Conservation (phyloP, 2,329 filamentous ascomycete genomes). For the Pseudocercospora eumusae region DNA sequence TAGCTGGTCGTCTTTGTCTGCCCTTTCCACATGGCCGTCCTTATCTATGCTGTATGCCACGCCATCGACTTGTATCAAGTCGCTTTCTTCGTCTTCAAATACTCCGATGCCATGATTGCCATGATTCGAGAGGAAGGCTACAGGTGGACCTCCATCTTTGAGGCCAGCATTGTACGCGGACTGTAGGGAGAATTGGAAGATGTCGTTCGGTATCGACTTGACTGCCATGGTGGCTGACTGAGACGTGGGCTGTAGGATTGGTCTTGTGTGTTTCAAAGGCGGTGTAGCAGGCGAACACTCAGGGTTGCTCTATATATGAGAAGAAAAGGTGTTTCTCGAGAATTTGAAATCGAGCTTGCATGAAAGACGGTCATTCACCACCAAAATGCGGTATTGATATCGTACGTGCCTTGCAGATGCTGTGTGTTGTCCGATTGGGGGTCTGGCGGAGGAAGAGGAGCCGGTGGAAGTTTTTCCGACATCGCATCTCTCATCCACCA, state of each 20-base stretch:
- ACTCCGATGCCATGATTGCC: constrained; percentile 48
- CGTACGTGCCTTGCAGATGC: not conserved
- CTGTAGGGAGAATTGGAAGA: constrained; percentile 48
- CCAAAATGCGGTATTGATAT: too few species aligned
- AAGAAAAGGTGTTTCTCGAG: not conserved
- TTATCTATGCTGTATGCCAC: constrained; percentile 39
- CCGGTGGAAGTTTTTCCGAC: not conserved
- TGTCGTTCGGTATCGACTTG: constrained; percentile 46
- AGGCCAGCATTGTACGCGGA: constrained; percentile 44
- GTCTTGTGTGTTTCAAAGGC: not conserved
- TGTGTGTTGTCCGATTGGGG: not conserved
- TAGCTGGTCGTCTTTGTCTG: constrained; percentile 40
- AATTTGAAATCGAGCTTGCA: not conserved
- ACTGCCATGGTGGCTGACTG: not conserved
- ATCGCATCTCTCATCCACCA: not conserved
- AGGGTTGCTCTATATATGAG: not conserved
- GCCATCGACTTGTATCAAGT: constrained; percentile 43
- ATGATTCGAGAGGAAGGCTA: constrained; percentile 44
- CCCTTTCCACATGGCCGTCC: constrained; percentile 38
- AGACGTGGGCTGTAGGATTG: too few species aligned
- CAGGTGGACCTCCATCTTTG: constrained; percentile 39
- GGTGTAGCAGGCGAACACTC: not conserved
- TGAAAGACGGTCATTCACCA: not conserved
- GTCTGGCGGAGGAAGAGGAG: not conserved
- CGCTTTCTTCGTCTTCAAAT: constrained; percentile 40